Base-by-base conservation (phyloP, 1,139 yeast species). In the Sugiyamaella paludigena region DNA sequence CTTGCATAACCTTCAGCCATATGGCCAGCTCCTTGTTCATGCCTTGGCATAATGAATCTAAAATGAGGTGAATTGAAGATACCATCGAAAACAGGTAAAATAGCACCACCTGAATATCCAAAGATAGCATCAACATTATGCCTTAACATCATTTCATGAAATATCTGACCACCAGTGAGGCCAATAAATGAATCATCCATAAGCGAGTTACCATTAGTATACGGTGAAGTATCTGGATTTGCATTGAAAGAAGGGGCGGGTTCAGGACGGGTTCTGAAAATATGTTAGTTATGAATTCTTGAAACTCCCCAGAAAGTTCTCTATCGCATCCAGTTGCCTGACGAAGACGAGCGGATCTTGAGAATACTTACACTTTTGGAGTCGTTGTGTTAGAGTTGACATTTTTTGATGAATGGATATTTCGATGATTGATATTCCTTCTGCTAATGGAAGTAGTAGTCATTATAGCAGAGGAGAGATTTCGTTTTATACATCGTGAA, bases 1-100 rank as follows among this genome's bases (percentile, higher is more conserved):
- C 95, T 79, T 50, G 98, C 98, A 62, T 92, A 92, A 54, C 98
- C 98, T 74, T 92, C 98, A 48, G 98, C 98, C 98, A 92, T 92
- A 71, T 92, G 98, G 45, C 98, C 98, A 19, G 98, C 98, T 69
- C 98, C 98, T 73, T 92, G 98, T 71, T 92, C 98, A 68, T 92
- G 98, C 65, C 95, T 81, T 46, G 98, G 98, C 60, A 92, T 76
- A 51, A 92, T 87, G 68, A 92, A 92, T 59, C 83, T 82, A 76
- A 92, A 91, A 63, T 85, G 81, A 51, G 85, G 84, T 12, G 96
- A 87, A 73, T 91, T 86, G 76, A 86, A 87, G 62, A 92, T 92
- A 59, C 98, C 98, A 67, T 92, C 98, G 66, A 86, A 92, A 30
- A 92, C 98, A 24, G 98, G 98, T 63, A 92, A 78, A 66, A 92